phyloP scores from a whole-genome alignment of 192 early-diverging fungal genomes.

The Podila clonocystis region DNA sequence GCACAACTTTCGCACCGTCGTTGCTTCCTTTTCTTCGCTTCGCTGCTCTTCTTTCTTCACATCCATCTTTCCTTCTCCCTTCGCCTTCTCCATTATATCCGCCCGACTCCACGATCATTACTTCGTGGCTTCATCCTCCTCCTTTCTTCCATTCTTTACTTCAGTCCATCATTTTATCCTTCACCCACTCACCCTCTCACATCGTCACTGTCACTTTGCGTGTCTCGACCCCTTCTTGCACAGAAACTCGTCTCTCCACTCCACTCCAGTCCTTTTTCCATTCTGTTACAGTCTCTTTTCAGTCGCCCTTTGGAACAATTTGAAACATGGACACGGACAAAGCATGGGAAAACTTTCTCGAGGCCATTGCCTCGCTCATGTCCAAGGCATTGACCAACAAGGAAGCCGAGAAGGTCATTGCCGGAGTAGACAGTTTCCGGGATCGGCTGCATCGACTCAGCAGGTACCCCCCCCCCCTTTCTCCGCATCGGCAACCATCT shows the following conservation, averaged over 20 bases:
- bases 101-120: not conserved
- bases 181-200: not conserved
- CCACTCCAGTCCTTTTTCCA: not conserved
- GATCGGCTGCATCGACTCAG: constrained; percentile 72
- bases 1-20: too few species aligned
- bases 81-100: not conserved
- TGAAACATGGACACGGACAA: constrained; percentile 17
- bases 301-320: constrained; percentile 6
- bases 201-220: not conserved
- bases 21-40: not conserved
- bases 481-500: not conserved
- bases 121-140: not conserved
- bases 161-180: not conserved
- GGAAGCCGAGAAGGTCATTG: constrained; percentile 70
- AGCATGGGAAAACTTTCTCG: constrained; percentile 68
- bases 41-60: too few species aligned
- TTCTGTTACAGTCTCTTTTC: not conserved
- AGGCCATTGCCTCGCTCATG: constrained; percentile 66
- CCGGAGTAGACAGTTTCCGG: constrained; percentile 68
- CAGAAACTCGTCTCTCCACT: not conserved
- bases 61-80: not conserved
- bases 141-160: not conserved
- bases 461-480: constrained; percentile 45
- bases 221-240: not conserved
- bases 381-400: constrained; percentile 71